Percentiles rank a stretch among this genome's conserved stretches.
These are phyloP conservation scores for Chytridiales sp. DNA, from an alignment of 371 early-diverging fungal species.

Conservation along the genomic window DNA sequence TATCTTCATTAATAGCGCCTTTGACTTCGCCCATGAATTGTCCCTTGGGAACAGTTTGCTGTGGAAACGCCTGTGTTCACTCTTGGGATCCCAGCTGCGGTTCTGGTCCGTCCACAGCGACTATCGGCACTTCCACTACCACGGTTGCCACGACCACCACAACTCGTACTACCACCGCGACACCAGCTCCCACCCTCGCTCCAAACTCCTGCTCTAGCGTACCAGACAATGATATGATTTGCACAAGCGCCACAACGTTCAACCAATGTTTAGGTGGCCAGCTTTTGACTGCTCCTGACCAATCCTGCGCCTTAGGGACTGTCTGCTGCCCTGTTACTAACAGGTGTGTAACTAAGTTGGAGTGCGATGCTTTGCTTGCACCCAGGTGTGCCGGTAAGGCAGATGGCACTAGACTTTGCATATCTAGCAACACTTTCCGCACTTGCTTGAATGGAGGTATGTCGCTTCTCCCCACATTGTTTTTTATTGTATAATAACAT, in stretches of 20 bases:
- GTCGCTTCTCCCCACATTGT: too few relatives aligned
- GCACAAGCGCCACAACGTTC: background rate
- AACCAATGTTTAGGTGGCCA: slow-evolving; percentile 16
- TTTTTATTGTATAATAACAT: too few relatives aligned
- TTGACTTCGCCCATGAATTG: slow-evolving; percentile 4
- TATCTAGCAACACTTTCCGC: slow-evolving; percentile 1
- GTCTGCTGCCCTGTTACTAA: slow-evolving; percentile 9
- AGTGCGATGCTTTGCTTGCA: slow-evolving; percentile 5
- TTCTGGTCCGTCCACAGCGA: too few relatives aligned
- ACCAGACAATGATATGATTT: too few relatives aligned
- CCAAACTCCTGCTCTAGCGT: too few relatives aligned
- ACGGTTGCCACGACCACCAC: too few relatives aligned
- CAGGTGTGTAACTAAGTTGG: background rate
- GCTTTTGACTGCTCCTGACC: background rate
- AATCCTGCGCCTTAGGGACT: background rate
- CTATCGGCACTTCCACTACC: too few relatives aligned
- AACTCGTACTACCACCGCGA: too few relatives aligned
- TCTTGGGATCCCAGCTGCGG: too few relatives aligned
- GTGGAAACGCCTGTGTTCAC: slow-evolving; percentile 9
- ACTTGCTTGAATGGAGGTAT: slow-evolving; percentile 16
- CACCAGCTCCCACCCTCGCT: too few relatives aligned
- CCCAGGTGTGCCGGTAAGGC: too few relatives aligned
- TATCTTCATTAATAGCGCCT: background rate
- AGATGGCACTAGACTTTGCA: too few relatives aligned
- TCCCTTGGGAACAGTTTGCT: slow-evolving; percentile 7